Conservation (phyloP, 768 basidiomycete genomes). For the Leccinum pellstonianum region DNA sequence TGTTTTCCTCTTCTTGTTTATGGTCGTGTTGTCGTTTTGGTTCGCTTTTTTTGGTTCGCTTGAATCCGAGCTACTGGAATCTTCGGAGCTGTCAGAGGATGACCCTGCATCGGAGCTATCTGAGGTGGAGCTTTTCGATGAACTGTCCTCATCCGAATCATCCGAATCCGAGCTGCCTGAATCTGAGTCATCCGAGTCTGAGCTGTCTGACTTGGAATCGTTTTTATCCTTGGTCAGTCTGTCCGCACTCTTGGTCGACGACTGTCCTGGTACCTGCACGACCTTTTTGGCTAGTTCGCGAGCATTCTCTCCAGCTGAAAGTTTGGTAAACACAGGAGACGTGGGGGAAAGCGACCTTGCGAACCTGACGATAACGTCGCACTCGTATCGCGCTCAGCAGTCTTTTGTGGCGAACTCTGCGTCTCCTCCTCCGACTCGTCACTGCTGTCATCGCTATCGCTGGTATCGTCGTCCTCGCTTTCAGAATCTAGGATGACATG, state of each 20-base stretch:
- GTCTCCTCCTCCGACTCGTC: conserved; percentile 4
- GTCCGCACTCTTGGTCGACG: not conserved
- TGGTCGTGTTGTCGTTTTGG: not conserved
- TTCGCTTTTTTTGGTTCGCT: conserved; percentile 12
- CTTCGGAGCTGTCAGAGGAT: conserved; percentile 12
- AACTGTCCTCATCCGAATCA: conserved; percentile 16
- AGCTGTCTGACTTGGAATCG: conserved; percentile 12
- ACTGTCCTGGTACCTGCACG: conserved; percentile 3
- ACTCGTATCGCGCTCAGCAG: conserved; percentile 37
- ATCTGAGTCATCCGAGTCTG: conserved; percentile 16
- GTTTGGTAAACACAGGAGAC: not conserved
- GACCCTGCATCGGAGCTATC: conserved; percentile 20
- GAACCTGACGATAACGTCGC: conserved; percentile 39
- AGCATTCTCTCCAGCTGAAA: conserved; percentile 15
- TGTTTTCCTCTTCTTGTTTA: conserved; percentile 1
- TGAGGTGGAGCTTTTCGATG: conserved; percentile 12
- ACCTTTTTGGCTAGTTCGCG: not conserved
- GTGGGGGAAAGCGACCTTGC: not conserved
- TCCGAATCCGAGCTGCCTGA: conserved; percentile 19
- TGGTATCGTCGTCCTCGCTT: conserved; percentile 6
- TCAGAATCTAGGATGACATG: conserved; percentile 18
- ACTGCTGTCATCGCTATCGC: conserved; percentile 11
- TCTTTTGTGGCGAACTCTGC: conserved; percentile 9
- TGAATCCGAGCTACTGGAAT: conserved; percentile 17
- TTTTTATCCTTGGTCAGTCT: not conserved